phyloP scores from a whole-genome alignment of 2,329 filamentous ascomycete species.

The Xylariaceae sp. region DNA sequence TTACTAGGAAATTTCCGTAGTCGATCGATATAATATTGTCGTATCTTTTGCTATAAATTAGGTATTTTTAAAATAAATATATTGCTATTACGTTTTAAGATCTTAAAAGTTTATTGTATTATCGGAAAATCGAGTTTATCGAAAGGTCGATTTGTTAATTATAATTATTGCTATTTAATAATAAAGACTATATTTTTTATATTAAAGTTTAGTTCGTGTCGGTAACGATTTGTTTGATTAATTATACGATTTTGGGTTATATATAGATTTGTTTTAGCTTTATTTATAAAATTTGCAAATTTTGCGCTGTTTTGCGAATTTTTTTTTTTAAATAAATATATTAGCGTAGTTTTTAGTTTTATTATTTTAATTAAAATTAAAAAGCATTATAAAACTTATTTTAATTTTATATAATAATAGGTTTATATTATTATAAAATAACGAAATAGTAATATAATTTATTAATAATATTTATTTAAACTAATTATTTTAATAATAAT shows the following conservation, averaged over 20 bases:
- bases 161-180: background rate
- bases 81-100: background rate
- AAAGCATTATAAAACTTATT: background rate
- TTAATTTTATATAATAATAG: slow-evolving; percentile 1
- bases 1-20: background rate
- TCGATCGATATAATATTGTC: background rate
- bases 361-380: slow-evolving; percentile 2
- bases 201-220: background rate
- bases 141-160: background rate
- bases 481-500: slow-evolving; percentile 3
- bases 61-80: background rate
- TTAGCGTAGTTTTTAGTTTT: background rate
- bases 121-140: background rate
- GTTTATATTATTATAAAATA: background rate
- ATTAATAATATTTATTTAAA: no score
- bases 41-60: no score
- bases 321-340: background rate
- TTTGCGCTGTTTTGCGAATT: background rate
- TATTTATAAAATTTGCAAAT: background rate
- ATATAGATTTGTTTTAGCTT: background rate
- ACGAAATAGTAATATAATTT: background rate
- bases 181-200: background rate
- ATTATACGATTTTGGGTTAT: background rate
- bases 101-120: slow-evolving; percentile 1
- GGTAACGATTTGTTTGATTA: background rate